Evolutionary conservation across 441 rosid species (phyloP).

Genomic region (Aleurites moluccanus): DNA sequence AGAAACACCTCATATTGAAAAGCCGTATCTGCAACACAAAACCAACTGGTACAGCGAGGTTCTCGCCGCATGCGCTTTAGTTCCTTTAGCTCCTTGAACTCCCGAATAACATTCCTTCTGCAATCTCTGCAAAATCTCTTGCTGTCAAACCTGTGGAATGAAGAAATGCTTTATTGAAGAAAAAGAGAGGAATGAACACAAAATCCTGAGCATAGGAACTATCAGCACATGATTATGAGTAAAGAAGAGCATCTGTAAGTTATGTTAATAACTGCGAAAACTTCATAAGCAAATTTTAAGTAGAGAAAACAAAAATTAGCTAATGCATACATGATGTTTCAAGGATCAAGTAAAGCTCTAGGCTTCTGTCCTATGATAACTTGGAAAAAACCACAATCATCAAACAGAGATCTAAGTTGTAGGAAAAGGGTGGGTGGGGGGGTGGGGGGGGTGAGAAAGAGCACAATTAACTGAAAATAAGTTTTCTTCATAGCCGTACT

Average conservation of each 20-base stretch:
- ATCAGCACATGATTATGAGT: neutral
- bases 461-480: neutral
- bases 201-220: conserved; percentile 21
- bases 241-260: neutral
- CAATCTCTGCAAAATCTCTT: conserved; percentile 99
- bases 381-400: neutral
- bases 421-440: no score
- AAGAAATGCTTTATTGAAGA: conserved; percentile 21
- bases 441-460: no score
- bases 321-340: neutral
- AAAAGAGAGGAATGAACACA: neutral
- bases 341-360: neutral
- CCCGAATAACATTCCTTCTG: conserved; percentile 92
- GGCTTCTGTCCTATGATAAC: neutral
- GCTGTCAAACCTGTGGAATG: conserved; percentile 83
- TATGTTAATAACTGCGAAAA: neutral
- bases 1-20: conserved; percentile 83
- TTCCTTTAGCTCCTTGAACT: conserved; percentile 95
- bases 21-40: conserved; percentile 84
- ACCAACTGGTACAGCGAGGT: conserved; percentile 84
- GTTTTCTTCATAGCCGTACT: no score
- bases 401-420: neutral
- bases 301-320: neutral
- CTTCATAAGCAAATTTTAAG: neutral
- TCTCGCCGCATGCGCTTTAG: conserved; percentile 89